Base-by-base conservation (phyloP, 176 grass and related monocot species). In the Luzula sylvatica region DNA sequence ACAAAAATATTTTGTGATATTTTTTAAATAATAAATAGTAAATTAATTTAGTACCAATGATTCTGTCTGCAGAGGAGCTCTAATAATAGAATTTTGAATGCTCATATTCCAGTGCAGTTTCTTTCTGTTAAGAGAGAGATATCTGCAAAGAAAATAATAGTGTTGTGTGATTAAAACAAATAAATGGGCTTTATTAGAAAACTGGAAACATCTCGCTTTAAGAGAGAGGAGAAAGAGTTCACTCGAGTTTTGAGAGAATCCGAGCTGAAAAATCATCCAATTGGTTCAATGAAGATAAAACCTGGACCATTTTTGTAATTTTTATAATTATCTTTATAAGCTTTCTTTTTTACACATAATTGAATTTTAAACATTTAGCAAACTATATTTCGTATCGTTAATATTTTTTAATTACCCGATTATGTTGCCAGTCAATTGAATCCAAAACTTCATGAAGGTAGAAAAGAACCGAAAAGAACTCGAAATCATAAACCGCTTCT, bases 241-340 rank as follows among this genome's bases (percentile, higher is more conserved):
- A 95, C 90, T 88, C 61, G 42, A 83, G 35, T 95, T 95, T 95
- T 38, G 73, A 79, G 16, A 88, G 28, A 65, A 95, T 58, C 75
- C 83, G 83, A 65, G 83, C 75, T 52, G 60, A 65, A 46, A 67
- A 76, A 73, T 75, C 81, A 50, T 82, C 68, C 43, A 95, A 67
- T 46, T 55, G 30, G 67, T 81, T 95, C 58, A 95, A 69, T 67
- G 90, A 95, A 26, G 80, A 85, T 66, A 95, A 42, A 22, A 88
- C 90, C 90, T 95, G 73, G 26, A 52, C 29, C 42, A 68, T 38
- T 3, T 46, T 61, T 68, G 35, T 74, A 38, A n/a, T 74, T 68
- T 44, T 61, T 58, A 63, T 46, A 29, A 18, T 61, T 47, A 2
- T 15, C 65, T 26, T 52, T 26, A 54, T 45, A 71, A 39, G 30